Percentiles rank a stretch among this genome's conserved stretches.
phyloP scores from a whole-genome alignment of 23 red algal species.

The Pyropia haitanensis region DNA sequence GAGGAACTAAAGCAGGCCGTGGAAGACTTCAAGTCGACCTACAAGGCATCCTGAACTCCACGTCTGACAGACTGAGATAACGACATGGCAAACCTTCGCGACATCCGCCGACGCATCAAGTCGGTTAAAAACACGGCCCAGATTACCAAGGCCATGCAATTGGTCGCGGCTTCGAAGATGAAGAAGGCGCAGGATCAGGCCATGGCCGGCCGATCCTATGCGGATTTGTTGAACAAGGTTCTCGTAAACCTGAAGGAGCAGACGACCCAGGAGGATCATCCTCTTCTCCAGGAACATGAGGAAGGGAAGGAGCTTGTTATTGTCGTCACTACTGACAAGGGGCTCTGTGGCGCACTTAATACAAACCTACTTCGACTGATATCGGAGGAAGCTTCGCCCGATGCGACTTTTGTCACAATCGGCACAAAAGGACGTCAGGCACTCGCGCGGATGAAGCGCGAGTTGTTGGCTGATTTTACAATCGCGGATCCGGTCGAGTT shows the following conservation, averaged over 20 bases:
- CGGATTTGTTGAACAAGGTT: not conserved
- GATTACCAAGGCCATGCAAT: not conserved
- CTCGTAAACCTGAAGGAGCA: not conserved
- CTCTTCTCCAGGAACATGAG: not conserved
- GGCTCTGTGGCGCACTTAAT: constrained; percentile 1
- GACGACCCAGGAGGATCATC: not conserved
- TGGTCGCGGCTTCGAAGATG: constrained; percentile 1
- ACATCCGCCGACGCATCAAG: constrained; percentile 1
- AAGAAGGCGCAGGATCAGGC: not conserved
- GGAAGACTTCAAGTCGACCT: no score
- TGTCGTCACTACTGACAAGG: not conserved
- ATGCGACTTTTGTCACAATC: not conserved
- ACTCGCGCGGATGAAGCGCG: not conserved
- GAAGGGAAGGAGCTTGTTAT: not conserved
- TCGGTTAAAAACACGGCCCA: not conserved
- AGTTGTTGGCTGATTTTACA: not conserved
- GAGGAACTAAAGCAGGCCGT: no score
- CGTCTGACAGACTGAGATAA: no score
- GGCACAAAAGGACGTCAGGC: not conserved
- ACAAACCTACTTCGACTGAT: not conserved
- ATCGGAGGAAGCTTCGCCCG: not conserved
- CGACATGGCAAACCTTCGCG: not conserved
- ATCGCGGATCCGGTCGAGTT: not conserved
- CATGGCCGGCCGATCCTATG: constrained; percentile 1
- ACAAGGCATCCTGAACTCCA: no score